Base-by-base conservation (phyloP, 2,329 filamentous ascomycete species). In the Clonostachys byssicola region DNA sequence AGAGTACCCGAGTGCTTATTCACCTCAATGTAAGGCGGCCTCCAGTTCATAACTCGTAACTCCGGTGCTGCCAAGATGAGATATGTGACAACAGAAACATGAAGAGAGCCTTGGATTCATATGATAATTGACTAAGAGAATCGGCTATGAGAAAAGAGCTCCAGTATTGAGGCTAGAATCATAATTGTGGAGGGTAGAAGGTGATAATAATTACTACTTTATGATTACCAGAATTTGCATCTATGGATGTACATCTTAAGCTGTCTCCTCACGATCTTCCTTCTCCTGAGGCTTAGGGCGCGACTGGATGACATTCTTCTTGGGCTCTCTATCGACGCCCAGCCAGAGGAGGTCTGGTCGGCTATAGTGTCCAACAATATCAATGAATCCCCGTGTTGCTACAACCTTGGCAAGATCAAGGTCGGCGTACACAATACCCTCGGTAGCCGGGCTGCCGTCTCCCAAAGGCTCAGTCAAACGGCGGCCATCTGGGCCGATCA, bases 341-440 rank as follows among this genome's bases (percentile, higher is more conserved):
- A 72, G 54, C 53, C 68, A 68, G 38, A 72, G 54, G 43, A 70
- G 57, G 47, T 72, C 69, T 0, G 68, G 67, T 6, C 66, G 55
- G 18, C 62, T 62, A 46, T 71, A 63, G 40, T 63, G 61, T 1
- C 57, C 58, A 7, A 60, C 51, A n/a, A 65, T 60, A 30, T 72
- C 70, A 16, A 71, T 62, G 42, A 71, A 69, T 0, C 62, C 63
- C 34, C 66, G 61, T 1, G 66, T 64, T 30, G 65, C 61, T n/a
- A 68, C 62, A 10, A 70, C 64, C 36, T 65, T 62, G 16, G 59
- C 59, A 41, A 81, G 54, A 38, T 79, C 70, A 36, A 81, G 52
- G 43, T 80, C 73, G 1, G 74, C 74, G 47, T 68, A 73, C 18
- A 81, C 51, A 16, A 80, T 70, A 3, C 71, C 68, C 53, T 81